phyloP scores from a whole-genome alignment of 2,329 filamentous ascomycete genomes.

The Aspergillus sergii region DNA sequence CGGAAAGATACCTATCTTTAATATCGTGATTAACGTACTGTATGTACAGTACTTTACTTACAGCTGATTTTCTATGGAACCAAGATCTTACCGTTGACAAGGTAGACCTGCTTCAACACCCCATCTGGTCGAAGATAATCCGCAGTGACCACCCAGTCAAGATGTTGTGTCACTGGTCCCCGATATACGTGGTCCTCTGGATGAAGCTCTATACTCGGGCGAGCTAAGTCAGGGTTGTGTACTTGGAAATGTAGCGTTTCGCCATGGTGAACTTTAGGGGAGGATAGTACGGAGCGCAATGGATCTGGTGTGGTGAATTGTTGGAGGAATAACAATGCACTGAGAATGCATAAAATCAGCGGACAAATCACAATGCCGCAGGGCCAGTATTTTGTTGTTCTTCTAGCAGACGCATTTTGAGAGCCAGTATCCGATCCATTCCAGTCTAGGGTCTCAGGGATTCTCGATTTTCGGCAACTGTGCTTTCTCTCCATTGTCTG shows the following conservation, averaged over 20 bases:
- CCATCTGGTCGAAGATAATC: constrained; percentile 50
- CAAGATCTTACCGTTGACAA: constrained; percentile 49
- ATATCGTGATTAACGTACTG: not conserved
- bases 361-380: constrained; percentile 17
- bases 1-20: constrained; percentile 43
- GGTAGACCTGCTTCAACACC: constrained; percentile 52
- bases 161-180: constrained; percentile 32
- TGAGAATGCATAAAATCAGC: constrained; percentile 18
- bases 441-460: constrained; percentile 8
- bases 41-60: not conserved
- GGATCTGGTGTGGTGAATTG: constrained; percentile 7
- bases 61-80: not conserved
- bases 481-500: constrained; percentile 21
- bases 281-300: not conserved
- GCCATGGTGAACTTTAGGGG: not conserved
- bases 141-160: constrained; percentile 47
- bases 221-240: constrained; percentile 10
- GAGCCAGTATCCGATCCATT: not conserved
- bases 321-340: constrained; percentile 18
- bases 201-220: constrained; percentile 37
- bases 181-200: constrained; percentile 48
- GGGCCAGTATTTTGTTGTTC: constrained; percentile 7
- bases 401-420: not conserved
- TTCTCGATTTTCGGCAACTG: constrained; percentile 20
- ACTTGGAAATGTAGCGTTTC: not conserved